Evolutionary conservation across 306 rosid genomes (phyloP).

Genomic region (Sindora glabra): DNA sequence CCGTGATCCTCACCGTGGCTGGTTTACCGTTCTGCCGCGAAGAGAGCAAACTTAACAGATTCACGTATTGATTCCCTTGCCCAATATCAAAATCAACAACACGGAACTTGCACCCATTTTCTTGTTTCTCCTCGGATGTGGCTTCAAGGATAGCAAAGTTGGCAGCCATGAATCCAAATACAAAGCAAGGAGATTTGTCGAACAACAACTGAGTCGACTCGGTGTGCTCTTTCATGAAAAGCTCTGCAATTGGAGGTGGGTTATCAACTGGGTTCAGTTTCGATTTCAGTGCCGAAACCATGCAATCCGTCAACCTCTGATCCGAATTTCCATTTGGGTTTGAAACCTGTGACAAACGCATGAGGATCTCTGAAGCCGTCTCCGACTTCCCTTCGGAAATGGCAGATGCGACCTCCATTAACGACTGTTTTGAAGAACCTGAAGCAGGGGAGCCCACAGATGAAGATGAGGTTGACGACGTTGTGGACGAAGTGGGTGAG

Average conservation of each 20-base stretch:
- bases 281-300: slow-evolving; percentile 61
- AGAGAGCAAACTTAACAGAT: slow-evolving; percentile 41
- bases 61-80: slow-evolving; percentile 47
- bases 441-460: slow-evolving; percentile 55
- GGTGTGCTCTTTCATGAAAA: slow-evolving; percentile 45
- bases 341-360: slow-evolving; percentile 22
- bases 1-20: slow-evolving; percentile 35
- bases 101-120: slow-evolving; percentile 32
- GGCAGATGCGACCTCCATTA: slow-evolving; percentile 74
- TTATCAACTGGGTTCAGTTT: slow-evolving; percentile 35
- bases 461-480: slow-evolving; percentile 44
- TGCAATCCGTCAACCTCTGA: slow-evolving; percentile 33
- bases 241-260: slow-evolving; percentile 37
- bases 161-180: slow-evolving; percentile 62
- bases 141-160: slow-evolving; percentile 72
- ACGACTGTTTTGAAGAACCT: slow-evolving; percentile 39
- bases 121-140: slow-evolving; percentile 36
- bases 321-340: slow-evolving; percentile 38
- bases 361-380: slow-evolving; percentile 49
- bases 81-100: slow-evolving; percentile 86
- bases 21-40: slow-evolving; percentile 22
- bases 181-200: slow-evolving; percentile 48
- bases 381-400: slow-evolving; percentile 68
- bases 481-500: slow-evolving; percentile 65
- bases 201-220: slow-evolving; percentile 63